A percentile compares a stretch with the other conserved stretches of the same genome.
Conservation (phyloP, 345 rosid genomes). For the Alliaria petiolata region DNA sequence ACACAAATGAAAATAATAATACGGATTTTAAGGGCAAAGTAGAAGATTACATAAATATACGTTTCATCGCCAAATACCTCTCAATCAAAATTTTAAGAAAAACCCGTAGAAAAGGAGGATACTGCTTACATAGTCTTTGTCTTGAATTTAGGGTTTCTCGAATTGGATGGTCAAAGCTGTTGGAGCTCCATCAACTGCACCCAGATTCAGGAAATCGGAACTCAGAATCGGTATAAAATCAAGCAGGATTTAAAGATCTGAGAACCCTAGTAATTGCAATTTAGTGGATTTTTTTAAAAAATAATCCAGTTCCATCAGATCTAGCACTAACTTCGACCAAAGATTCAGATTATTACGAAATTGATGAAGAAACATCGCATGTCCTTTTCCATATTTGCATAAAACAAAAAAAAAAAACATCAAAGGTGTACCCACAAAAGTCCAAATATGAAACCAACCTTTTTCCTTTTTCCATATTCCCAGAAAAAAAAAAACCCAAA, state of each 20-base stretch:
- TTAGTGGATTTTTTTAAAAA: background rate
- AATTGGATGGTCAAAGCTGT: constrained; percentile 36
- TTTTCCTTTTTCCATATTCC: constrained; percentile 22
- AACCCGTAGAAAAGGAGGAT: background rate
- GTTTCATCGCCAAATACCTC: background rate
- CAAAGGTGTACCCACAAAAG: constrained; percentile 33
- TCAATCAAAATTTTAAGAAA: background rate
- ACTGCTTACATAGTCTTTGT: constrained; percentile 34
- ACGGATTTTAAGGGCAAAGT: background rate
- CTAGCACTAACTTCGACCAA: constrained; percentile 36
- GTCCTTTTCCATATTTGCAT: constrained; percentile 23
- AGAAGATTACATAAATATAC: background rate
- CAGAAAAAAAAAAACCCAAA: constrained; percentile 22
- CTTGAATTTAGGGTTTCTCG: constrained; percentile 37
- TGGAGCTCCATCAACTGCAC: constrained; percentile 34
- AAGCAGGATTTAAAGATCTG: constrained; percentile 7
- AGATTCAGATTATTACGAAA: constrained; percentile 26
- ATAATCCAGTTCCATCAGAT: constrained; percentile 39
- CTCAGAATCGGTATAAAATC: background rate
- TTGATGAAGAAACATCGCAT: constrained; percentile 22
- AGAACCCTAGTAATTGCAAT: constrained; percentile 13
- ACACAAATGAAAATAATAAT: background rate
- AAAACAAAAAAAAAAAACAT: background rate
- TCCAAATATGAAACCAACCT: constrained; percentile 36
- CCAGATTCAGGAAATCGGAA: constrained; percentile 20